These are phyloP conservation scores for Fulvia fulva DNA, from an alignment of 2,329 filamentous ascomycete genomes.

Conservation along the genomic window DNA sequence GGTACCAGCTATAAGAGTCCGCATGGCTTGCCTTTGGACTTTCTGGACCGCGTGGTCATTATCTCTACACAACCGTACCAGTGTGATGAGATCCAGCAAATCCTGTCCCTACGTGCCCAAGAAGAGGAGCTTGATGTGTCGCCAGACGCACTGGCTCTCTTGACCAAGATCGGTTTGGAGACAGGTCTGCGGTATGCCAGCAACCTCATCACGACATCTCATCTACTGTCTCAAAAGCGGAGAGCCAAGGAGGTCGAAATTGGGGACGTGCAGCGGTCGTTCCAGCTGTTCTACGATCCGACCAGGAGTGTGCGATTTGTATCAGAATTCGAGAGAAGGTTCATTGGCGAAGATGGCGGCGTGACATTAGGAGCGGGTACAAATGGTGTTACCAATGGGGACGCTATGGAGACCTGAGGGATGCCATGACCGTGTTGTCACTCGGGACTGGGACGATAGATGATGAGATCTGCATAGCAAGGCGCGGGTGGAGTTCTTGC, in stretches of 20 bases:
- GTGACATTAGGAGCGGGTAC: conserved; percentile 64
- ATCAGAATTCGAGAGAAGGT: conserved; percentile 79
- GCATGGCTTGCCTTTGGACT: conserved; percentile 90
- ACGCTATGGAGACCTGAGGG: conserved; percentile 64
- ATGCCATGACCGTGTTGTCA: neutral
- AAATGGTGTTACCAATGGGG: conserved; percentile 20
- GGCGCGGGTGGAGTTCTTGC: conserved; percentile 12
- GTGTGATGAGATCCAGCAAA: conserved; percentile 83
- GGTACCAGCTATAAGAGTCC: conserved; percentile 91
- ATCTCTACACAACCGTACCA: conserved; percentile 87
- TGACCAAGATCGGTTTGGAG: conserved; percentile 94
- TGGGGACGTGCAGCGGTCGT: conserved; percentile 89
- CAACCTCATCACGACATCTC: conserved; percentile 93
- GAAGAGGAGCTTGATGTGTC: conserved; percentile 95
- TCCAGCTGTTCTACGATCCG: conserved; percentile 89
- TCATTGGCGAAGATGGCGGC: conserved; percentile 81
- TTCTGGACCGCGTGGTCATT: conserved; percentile 92
- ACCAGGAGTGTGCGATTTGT: conserved; percentile 86
- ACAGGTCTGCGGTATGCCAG: conserved; percentile 92
- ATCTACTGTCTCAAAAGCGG: conserved; percentile 81
- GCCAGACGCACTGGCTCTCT: conserved; percentile 80
- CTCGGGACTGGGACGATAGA: neutral
- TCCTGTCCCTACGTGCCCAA: conserved; percentile 84
- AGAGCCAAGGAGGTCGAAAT: conserved; percentile 78
- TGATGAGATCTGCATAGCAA: conserved; percentile 2